Conservation (phyloP, 164 flowering plant species). For the Macadamia integrifolia region DNA sequence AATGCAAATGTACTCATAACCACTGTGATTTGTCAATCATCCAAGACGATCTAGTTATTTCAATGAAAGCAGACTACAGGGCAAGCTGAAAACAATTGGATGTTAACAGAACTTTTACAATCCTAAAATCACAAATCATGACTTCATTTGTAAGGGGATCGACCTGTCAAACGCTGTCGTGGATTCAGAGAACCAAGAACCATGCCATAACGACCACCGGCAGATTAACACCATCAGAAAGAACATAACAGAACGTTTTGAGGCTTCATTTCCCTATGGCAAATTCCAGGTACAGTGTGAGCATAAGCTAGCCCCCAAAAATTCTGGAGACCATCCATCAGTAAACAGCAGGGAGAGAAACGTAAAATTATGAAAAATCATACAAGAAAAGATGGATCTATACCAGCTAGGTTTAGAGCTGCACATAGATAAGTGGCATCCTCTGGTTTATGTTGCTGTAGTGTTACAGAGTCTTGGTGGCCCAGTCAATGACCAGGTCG, state of each 20-base stretch:
- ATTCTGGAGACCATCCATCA: constrained; percentile 38
- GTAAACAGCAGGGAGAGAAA: not conserved
- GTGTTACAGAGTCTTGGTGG: constrained; percentile 84
- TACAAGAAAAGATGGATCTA: not conserved
- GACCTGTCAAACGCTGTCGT: constrained; percentile 40
- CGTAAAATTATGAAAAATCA: not conserved
- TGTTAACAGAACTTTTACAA: constrained; percentile 38
- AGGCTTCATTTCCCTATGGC: constrained; percentile 80
- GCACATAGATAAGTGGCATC: constrained; percentile 37
- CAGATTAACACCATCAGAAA: no score
- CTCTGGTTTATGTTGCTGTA: constrained; percentile 70
- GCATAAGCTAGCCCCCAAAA: constrained; percentile 92
- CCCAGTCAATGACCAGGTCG: constrained; percentile 91
- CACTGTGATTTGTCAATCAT: no score
- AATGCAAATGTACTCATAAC: no score
- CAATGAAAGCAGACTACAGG: not conserved
- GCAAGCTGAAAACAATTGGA: not conserved
- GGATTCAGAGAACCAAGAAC: no score
- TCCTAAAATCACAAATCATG: no score
- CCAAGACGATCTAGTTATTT: no score
- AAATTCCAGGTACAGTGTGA: constrained; percentile 53
- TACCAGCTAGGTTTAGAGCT: no score
- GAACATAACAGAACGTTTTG: constrained; percentile 78
- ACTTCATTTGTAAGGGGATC: constrained; percentile 65
- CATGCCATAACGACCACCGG: no score